These are phyloP conservation scores for Globisporangium recalcitrans DNA, from an alignment of 352 stramenopile species.

Conservation along the genomic window DNA sequence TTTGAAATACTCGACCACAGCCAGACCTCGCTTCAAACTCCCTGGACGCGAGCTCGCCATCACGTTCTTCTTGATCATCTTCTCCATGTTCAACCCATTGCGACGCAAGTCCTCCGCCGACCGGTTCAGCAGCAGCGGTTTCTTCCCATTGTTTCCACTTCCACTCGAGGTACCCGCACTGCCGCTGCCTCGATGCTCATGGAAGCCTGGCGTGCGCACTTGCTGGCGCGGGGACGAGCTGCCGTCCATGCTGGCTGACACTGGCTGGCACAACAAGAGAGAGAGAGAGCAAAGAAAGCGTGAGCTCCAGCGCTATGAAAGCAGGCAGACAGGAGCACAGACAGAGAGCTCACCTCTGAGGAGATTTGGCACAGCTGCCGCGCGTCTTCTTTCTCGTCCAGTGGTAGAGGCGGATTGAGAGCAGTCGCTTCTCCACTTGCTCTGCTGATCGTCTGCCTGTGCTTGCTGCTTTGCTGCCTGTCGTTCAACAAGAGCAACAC, in stretches of 20 bases:
- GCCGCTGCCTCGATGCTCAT: slow-evolving; percentile 6
- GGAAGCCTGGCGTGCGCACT: background rate
- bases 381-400: background rate
- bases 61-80: slow-evolving; percentile 86
- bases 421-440: too few species aligned
- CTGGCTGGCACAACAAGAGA: background rate
- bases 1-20: slow-evolving; percentile 74
- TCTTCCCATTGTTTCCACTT: slow-evolving; percentile 12
- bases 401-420: background rate
- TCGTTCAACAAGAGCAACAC: background rate
- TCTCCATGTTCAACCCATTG: slow-evolving; percentile 76
- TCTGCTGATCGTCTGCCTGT: background rate
- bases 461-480: background rate
- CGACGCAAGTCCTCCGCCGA: slow-evolving; percentile 48
- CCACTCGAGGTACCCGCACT: background rate
- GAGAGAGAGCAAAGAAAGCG: background rate
- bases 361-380: background rate
- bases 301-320: background rate
- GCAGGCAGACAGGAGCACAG: background rate
- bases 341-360: background rate
- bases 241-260: slow-evolving; percentile 9
- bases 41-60: slow-evolving; percentile 36
- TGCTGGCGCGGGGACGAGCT: slow-evolving; percentile 13
- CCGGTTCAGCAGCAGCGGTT: slow-evolving; percentile 18
- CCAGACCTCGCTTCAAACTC: slow-evolving; percentile 59